A percentile compares a stretch with the other conserved stretches of the same genome.
Evolutionary conservation across 805 yeast genomes (phyloP).

Genomic region (Kodamaea jinghongensis): DNA sequence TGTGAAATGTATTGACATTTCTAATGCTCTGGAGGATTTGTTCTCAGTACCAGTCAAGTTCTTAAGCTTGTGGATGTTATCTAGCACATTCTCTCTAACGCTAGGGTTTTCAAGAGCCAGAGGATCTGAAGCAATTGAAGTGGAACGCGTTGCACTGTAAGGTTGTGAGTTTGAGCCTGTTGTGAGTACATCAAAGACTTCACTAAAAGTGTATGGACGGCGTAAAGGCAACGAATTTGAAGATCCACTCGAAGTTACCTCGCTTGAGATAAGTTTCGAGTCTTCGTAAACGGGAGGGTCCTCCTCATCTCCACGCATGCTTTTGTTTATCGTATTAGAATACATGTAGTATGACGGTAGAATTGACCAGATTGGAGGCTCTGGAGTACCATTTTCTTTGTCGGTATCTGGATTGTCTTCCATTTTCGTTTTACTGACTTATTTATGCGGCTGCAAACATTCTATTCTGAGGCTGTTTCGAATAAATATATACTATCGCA

Average conservation of each 20-base stretch:
- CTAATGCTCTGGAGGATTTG: constrained; percentile 16
- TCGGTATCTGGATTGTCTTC: too few relatives aligned
- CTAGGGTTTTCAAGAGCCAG: constrained; percentile 1
- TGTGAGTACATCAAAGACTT: not conserved
- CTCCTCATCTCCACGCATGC: constrained; percentile 2
- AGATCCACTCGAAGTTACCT: not conserved
- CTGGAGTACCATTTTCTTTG: too few relatives aligned
- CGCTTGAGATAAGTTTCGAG: not conserved
- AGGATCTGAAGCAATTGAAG: not conserved
- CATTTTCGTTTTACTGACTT: too few relatives aligned
- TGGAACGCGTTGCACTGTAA: too few relatives aligned
- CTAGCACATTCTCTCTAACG: constrained; percentile 36
- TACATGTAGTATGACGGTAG: constrained; percentile 41
- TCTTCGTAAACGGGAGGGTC: constrained; percentile 23
- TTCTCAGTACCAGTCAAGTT: constrained; percentile 31
- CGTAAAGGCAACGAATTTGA: not conserved
- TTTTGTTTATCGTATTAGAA: constrained; percentile 15
- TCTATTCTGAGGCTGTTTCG: too few relatives aligned
- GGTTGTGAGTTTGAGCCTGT: not conserved
- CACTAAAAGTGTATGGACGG: not conserved
- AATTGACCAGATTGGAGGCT: constrained; percentile 23
- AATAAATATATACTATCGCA: too few relatives aligned
- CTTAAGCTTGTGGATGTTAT: constrained; percentile 33
- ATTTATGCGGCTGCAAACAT: too few relatives aligned
- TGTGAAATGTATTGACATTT: constrained; percentile 31